A percentile compares a stretch with the other conserved stretches of the same genome.
phyloP scores from a whole-genome alignment of 768 basidiomycete species.

The Naganishia vishniacii region DNA sequence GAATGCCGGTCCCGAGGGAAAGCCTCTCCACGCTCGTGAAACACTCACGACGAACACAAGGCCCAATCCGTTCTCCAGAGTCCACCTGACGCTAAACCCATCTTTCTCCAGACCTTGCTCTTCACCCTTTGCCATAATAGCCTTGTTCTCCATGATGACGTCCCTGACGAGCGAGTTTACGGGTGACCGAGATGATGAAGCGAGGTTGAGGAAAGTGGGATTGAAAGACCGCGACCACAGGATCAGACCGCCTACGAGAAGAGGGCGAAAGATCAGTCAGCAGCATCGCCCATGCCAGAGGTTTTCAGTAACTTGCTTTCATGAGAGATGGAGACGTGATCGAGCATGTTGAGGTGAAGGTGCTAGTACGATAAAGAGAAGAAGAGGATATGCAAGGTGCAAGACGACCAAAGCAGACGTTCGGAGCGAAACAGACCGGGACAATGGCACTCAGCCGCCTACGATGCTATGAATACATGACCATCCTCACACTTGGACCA shows the following conservation, averaged over 20 bases:
- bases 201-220: slow-evolving; percentile 67
- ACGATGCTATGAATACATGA: no score
- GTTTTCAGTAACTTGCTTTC: slow-evolving; percentile 57
- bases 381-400: neutral
- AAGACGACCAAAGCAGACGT: no score
- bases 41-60: slow-evolving; percentile 86
- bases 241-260: slow-evolving; percentile 76
- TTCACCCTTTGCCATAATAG: slow-evolving; percentile 39
- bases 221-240: slow-evolving; percentile 95
- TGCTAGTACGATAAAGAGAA: neutral
- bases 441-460: no score
- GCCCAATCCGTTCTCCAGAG: slow-evolving; percentile 88
- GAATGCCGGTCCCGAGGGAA: no score
- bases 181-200: slow-evolving; percentile 68
- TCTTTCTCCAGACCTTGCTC: slow-evolving; percentile 87
- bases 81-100: slow-evolving; percentile 90
- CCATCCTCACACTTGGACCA: no score
- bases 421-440: no score
- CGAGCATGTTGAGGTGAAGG: slow-evolving; percentile 60
- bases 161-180: slow-evolving; percentile 83
- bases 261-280: slow-evolving; percentile 20
- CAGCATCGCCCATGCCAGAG: neutral
- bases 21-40: neutral
- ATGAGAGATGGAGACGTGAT: slow-evolving; percentile 92
- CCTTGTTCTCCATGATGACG: slow-evolving; percentile 77